Conservation (phyloP, 208 protist species). For the Trypanosoma boissoni region DNA sequence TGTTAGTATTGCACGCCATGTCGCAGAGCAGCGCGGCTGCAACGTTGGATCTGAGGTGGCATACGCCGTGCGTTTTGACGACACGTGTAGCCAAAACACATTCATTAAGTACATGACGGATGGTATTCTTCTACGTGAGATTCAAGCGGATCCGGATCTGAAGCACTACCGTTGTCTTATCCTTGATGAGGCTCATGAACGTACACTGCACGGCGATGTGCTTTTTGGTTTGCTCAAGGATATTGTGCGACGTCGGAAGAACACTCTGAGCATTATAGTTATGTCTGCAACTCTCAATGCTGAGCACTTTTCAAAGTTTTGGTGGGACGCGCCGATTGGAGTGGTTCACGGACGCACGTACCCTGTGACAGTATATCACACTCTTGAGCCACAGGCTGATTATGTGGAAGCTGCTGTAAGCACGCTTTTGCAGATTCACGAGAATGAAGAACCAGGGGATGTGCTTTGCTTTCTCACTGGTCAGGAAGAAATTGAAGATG, state of each 20-base stretch:
- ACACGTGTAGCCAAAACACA: constrained; percentile 81
- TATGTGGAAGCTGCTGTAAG: constrained; percentile 97
- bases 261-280: constrained; percentile 90
- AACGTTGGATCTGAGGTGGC: constrained; percentile 86
- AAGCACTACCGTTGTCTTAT: constrained; percentile 97
- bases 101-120: constrained; percentile 96
- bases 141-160: constrained; percentile 91
- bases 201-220: constrained; percentile 95
- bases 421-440: constrained; percentile 97
- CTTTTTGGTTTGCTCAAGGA: constrained; percentile 91
- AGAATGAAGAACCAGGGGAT: constrained; percentile 95
- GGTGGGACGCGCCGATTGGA: constrained; percentile 91
- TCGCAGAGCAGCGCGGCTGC: constrained; percentile 84
- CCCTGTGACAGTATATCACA: constrained; percentile 93
- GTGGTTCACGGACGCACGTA: constrained; percentile 89
- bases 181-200: constrained; percentile 99
- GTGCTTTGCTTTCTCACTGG: constrained; percentile 99
- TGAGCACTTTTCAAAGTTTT: constrained; percentile 94
- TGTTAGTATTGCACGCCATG: constrained; percentile 93
- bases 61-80: constrained; percentile 95
- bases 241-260: constrained; percentile 55
- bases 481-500: constrained; percentile 91
- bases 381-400: constrained; percentile 93
- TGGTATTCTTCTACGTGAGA: constrained; percentile 96
- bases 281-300: constrained; percentile 98